These are phyloP conservation scores for Leccinum uliginosum DNA, from an alignment of 768 basidiomycete genomes.

Conservation along the genomic window DNA sequence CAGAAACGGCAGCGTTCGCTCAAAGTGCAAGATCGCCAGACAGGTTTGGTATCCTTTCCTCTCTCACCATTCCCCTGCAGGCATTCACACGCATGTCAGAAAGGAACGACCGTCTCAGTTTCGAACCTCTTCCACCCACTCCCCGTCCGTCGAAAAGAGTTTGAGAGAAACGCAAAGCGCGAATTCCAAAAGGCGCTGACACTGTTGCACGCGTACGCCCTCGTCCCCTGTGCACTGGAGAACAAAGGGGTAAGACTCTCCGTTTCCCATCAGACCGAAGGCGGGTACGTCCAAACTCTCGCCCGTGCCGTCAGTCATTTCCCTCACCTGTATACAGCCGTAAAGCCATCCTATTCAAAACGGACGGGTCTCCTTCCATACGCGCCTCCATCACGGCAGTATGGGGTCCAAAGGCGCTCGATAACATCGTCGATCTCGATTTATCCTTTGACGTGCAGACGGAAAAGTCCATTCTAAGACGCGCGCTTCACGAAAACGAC, in stretches of 20 bases:
- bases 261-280: constrained; percentile 63
- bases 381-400: constrained; percentile 65
- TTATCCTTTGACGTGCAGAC: constrained; percentile 64
- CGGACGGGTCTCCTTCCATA: constrained; percentile 60
- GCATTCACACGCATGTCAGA: constrained; percentile 42
- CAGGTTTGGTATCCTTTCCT: constrained; percentile 46
- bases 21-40: constrained; percentile 63
- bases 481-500: constrained; percentile 17
- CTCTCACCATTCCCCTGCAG: neutral
- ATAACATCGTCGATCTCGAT: constrained; percentile 70
- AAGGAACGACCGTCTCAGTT: constrained; percentile 80
- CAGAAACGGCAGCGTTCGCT: constrained; percentile 53
- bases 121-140: constrained; percentile 72
- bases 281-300: constrained; percentile 50
- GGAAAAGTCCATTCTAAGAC: constrained; percentile 40
- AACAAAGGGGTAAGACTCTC: constrained; percentile 64
- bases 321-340: constrained; percentile 34
- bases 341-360: constrained; percentile 67
- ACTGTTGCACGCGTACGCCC: constrained; percentile 82
- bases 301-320: neutral
- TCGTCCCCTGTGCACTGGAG: constrained; percentile 67
- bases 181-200: constrained; percentile 85
- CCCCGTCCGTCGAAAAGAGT: constrained; percentile 89
- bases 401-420: constrained; percentile 82
- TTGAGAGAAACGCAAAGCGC: constrained; percentile 82